Percentiles rank a stretch among this genome's conserved stretches.
Evolutionary conservation across 306 rosid genomes (phyloP).

Genomic region (Elaeagnus macrophylla): DNA sequence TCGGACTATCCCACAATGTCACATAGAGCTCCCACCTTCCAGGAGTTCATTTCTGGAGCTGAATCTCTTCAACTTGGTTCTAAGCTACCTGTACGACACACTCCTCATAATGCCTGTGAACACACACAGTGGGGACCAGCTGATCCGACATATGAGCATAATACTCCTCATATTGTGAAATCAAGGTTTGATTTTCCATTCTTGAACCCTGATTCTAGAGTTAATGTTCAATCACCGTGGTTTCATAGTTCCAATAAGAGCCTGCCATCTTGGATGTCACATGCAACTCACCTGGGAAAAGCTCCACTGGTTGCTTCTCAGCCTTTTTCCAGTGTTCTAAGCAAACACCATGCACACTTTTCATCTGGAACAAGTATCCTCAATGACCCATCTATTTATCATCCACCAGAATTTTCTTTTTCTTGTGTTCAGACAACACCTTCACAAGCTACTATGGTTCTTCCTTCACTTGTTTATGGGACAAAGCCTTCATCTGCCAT

Average conservation of each 20-base stretch:
- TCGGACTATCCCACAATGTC: conserved; percentile 30
- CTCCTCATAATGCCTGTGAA: conserved; percentile 30
- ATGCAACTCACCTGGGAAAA: conserved; percentile 39
- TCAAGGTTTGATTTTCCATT: conserved; percentile 58
- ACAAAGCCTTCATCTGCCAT: conserved; percentile 26
- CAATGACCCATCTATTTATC: conserved; percentile 34
- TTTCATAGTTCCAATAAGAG: conserved; percentile 36
- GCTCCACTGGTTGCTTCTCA: conserved; percentile 33
- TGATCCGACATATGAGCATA: conserved; percentile 38
- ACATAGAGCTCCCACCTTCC: conserved; percentile 31
- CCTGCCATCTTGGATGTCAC: conserved; percentile 54
- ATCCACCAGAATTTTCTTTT: conserved; percentile 32
- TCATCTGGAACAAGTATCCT: conserved; percentile 34
- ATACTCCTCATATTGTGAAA: conserved; percentile 32
- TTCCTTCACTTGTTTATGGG: conserved; percentile 29
- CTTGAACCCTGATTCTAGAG: conserved; percentile 45
- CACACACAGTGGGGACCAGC: conserved; percentile 28
- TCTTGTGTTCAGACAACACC: conserved; percentile 33
- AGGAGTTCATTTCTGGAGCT: conserved; percentile 38
- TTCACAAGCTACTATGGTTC: conserved; percentile 36
- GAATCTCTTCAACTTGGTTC: conserved; percentile 42
- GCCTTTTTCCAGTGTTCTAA: conserved; percentile 21
- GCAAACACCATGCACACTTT: conserved; percentile 37
- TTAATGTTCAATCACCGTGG: conserved; percentile 40
- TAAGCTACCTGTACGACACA: conserved; percentile 28